A percentile compares a stretch with the other conserved stretches of the same genome.
These are phyloP conservation scores for Rubia tinctorum DNA, from an alignment of 305 asterid species.

Conservation along the genomic window DNA sequence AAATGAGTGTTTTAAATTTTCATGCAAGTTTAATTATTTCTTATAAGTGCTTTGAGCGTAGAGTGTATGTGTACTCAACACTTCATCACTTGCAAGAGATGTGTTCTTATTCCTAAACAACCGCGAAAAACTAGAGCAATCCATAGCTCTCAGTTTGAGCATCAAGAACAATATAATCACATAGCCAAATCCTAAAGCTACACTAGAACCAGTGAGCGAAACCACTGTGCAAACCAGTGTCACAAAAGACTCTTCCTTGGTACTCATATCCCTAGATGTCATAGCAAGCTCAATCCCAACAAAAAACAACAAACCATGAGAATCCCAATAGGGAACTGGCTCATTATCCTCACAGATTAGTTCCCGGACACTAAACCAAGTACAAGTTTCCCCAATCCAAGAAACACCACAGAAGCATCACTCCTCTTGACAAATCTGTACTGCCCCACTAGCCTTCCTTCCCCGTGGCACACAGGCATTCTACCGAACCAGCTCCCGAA, in stretches of 20 bases:
- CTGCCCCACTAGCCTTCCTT: slow-evolving; percentile 90
- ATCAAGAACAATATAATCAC: slow-evolving; percentile 66
- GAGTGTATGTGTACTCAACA: no score
- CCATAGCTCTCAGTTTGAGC: slow-evolving; percentile 56
- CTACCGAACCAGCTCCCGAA: slow-evolving; percentile 97
- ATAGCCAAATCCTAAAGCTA: slow-evolving; percentile 70
- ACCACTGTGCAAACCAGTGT: slow-evolving; percentile 88
- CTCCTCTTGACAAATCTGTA: slow-evolving; percentile 50
- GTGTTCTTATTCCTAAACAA: slow-evolving; percentile 18
- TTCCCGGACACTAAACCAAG: no score
- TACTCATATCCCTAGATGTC: slow-evolving; percentile 88
- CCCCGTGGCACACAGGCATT: slow-evolving; percentile 95
- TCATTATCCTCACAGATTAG: no score
- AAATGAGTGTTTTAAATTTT: no score
- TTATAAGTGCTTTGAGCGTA: no score
- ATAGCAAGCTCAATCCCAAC: slow-evolving; percentile 91
- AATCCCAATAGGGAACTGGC: no score
- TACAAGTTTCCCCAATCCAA: no score
- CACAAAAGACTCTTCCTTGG: slow-evolving; percentile 84
- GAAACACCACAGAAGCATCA: no score
- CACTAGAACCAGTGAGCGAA: slow-evolving; percentile 79
- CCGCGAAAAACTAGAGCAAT: slow-evolving; percentile 25
- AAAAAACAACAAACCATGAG: slow-evolving; percentile 37
- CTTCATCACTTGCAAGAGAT: slow-evolving; percentile 29
- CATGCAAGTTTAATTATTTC: no score